Evolutionary conservation across 2,329 filamentous ascomycete species (phyloP), one percentile per base, ranked within the genome.

Genomic region (Orbilia ellipsospora): DNA sequence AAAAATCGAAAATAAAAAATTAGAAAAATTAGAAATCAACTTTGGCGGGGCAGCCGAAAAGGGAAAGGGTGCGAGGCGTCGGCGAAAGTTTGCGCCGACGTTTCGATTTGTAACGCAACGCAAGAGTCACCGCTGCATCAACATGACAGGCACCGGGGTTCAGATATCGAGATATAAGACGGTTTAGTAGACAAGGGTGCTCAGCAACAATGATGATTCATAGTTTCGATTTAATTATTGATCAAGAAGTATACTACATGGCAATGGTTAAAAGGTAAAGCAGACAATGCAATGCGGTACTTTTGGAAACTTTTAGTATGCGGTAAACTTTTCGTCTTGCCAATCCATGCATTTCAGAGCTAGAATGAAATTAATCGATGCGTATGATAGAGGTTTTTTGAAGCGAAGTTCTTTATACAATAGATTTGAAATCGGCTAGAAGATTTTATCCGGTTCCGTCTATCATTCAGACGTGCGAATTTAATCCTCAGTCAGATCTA

Each of bases 41-140:
- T 74, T 75, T 75, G 72, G 64, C 72, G 64, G 72, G 64, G 64
- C 57, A 50, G 60, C 72, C 72, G 60, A 75, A 69, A 62, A 48
- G 15, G 10, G 31, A 36, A 36, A 36, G 48, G 64, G 64, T 52
- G 54, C 59, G 10, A 54, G 64, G 64, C 57, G 54, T 63, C 72
- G 72, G 72, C 72, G 64, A 69, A 69, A 57, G 50, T 69, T 75
- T 56, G 28, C 52, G 54, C 72, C 72, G 72, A 75, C 59, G 45
- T 55, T 65, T 40, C 2, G 64, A 52, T 75, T 75, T 75, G 64
- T 56, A 65, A 69, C 61, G 36, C 59, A 64, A 61, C 72, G 63
- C 55, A 65, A 57, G 51, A 23, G 51, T 48, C 44, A 54, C 13
- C 28, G 48, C 44, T 10, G 44, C 44, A 48, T 15, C 31, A 23